Base-by-base conservation (phyloP, 352 stramenopile genomes). In the Pythium aristosporum region DNA sequence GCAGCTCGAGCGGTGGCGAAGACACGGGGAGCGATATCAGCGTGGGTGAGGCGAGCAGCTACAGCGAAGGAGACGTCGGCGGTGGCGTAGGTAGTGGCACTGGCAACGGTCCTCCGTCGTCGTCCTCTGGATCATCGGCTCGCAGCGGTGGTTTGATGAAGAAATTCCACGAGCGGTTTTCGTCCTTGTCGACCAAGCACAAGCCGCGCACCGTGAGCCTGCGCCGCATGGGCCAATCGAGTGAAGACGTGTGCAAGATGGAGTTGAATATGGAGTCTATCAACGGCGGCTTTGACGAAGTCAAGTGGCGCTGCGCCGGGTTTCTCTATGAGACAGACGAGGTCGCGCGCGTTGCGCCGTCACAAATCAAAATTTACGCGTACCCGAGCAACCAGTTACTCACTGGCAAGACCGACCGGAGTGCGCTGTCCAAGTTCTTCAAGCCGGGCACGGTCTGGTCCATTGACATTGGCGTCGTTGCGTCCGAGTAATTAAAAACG, bases 291-390 rank as follows among this genome's bases (percentile, higher is more conserved):
- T 74, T 94, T 21, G 86, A 94, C 65, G 79, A 94, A 72, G 80
- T 92, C 34, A 94, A 94, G 66, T 94, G 86, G 86, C 89, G 90
- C 52, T 94, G 86, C 41, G 86, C 86, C 11, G 72, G 88, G 48
- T 94, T 91, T 57, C 49, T 94, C 42, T 94, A 92, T 58, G 86
- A 94, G 43, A 74, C 87, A 12, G 86, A 94, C 28, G 86, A 92
- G 65, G 86, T 94, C 16, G 67, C 86, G 1, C 80, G 89, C 32
- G 73, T 92, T 6, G 86, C 86, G 5, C 86, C 86, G 36, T 85
- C 86, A 2, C 86, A 94, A 67, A 94, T 92, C 67, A 76, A 75
- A n/a, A 83, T 94, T 46, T 58, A 89, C 15, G 70, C 80, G 57
- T 91, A 91, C 70, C 83, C 84, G 9, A 75, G 82, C 41, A 91